Percentiles rank a stretch among this genome's conserved stretches.
Evolutionary conservation across 2,329 filamentous ascomycete genomes (phyloP).

Genomic region (Pseudogymnoascus sp.): DNA sequence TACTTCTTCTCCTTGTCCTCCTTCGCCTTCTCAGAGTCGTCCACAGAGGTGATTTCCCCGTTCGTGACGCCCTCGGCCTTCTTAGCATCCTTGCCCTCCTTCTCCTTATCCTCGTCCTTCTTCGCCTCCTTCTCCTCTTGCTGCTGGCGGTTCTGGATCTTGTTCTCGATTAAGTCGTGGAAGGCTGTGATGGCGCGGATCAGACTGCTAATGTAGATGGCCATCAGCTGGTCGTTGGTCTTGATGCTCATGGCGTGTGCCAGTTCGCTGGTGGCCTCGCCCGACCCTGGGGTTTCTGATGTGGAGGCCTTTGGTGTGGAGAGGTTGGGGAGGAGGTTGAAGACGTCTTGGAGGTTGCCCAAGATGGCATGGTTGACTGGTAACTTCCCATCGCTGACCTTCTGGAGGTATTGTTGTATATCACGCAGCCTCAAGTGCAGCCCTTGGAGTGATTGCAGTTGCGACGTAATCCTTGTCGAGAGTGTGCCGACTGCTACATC

Average conservation of each 20-base stretch:
- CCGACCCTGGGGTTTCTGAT: constrained; percentile 42
- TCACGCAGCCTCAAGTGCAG: constrained; percentile 90
- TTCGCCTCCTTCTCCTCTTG: constrained; percentile 90
- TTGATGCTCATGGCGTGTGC: constrained; percentile 97
- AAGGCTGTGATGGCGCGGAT: constrained; percentile 98
- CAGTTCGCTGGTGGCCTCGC: constrained; percentile 66
- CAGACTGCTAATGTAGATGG: constrained; percentile 93
- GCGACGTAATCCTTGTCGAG: constrained; percentile 93
- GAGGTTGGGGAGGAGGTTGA: constrained; percentile 95
- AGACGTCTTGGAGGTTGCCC: constrained; percentile 97
- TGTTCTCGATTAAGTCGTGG: constrained; percentile 99
- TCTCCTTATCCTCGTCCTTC: constrained; percentile 53
- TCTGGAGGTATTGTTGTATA: constrained; percentile 91
- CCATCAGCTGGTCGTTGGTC: constrained; percentile 98
- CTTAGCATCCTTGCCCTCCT: constrained; percentile 65
- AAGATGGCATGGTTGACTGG: constrained; percentile 97
- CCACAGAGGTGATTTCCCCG: constrained; percentile 42
- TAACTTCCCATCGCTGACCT: constrained; percentile 85
- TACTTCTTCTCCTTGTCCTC: constrained; percentile 47
- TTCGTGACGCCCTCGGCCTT: constrained; percentile 45
- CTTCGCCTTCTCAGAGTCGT: constrained; percentile 45
- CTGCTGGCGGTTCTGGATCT: constrained; percentile 97
- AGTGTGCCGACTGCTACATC: constrained; percentile 96
- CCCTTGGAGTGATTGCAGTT: constrained; percentile 94
- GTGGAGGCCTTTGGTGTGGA: constrained; percentile 69